These are phyloP conservation scores for Crucihimalaya himalaica DNA, from an alignment of 345 rosid species.

Conservation along the genomic window DNA sequence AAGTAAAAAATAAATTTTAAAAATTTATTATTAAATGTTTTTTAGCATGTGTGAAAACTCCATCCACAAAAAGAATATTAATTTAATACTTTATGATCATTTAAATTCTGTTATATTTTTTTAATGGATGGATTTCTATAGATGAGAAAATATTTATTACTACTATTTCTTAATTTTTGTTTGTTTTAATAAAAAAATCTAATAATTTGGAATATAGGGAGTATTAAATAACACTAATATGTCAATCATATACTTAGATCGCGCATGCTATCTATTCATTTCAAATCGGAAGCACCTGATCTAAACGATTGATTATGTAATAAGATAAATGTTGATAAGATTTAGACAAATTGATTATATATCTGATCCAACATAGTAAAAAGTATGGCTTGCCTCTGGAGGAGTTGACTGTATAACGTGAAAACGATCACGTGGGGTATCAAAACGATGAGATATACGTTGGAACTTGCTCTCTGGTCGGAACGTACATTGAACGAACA, in stretches of 20 bases:
- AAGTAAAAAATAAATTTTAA: too few relatives aligned
- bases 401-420: constrained; percentile 32
- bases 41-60: too few relatives aligned
- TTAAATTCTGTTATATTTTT: too few relatives aligned
- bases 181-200: too few relatives aligned
- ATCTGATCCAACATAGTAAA: background rate
- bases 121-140: too few relatives aligned
- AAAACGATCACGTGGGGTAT: constrained; percentile 39
- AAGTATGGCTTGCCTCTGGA: constrained; percentile 8
- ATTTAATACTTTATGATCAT: too few relatives aligned
- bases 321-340: background rate
- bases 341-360: too few relatives aligned
- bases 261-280: background rate
- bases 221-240: constrained; percentile 1
- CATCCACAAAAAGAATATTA: too few relatives aligned
- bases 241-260: constrained; percentile 29
- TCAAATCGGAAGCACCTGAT: background rate
- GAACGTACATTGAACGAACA: constrained; percentile 34
- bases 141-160: too few relatives aligned
- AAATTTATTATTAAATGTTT: too few relatives aligned
- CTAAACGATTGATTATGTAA: background rate
- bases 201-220: too few relatives aligned
- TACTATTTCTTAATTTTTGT: too few relatives aligned
- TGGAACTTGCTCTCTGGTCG: constrained; percentile 40
- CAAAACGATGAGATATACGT: constrained; percentile 39